Base-by-base conservation (phyloP, 169 alveolate genomes). In the Babesia ovis region DNA sequence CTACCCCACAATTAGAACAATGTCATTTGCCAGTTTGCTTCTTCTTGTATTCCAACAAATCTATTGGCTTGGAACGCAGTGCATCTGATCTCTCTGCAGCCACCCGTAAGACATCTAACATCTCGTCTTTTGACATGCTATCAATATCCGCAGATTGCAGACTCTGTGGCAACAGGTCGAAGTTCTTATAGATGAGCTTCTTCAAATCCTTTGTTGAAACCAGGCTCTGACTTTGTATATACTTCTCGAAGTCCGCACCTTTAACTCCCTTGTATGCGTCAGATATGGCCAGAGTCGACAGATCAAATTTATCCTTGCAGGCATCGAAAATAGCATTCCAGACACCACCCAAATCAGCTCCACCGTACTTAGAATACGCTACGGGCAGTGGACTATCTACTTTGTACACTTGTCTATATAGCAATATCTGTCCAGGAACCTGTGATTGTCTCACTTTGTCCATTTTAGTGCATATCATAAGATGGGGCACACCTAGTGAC, bases 261-360 rank as follows among this genome's bases (percentile, higher is more conserved):
- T 55, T 55, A 1, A 79, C 50, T 8, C 61, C 34, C 43, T 62
- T 56, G 55, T 66, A 79, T 9, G 73, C 51, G 45, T 79, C 87
- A 54, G 84, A 20, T 3, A 81, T 60, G 31, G 46, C 2, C 53
- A 71, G 67, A 14, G 71, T 70, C 12, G 75, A 22, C 4, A 39
- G 29, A 29, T 81, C 84, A 4, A 71, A 71, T 18, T 64, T 43
- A 43, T 81, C 84, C 31, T 42, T 51, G 29, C 85, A 71, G 41
- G 89, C 84, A 46, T 81, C 85, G 35, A 70, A 81, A 25, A 81
- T 81, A 48, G 80, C 81, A 14, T 60, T 57, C 85, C 89, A 81
- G 29, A 81, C 50, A 31, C 79, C 60, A 11, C 84, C 87, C 0
- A 79, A 73, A 50, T 79, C 83, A 3, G 76, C 76, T 12, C 87